Evolutionary conservation across 345 rosid species (phyloP), one percentile per base, ranked within the genome.

Genomic region (Citrus glauca): DNA sequence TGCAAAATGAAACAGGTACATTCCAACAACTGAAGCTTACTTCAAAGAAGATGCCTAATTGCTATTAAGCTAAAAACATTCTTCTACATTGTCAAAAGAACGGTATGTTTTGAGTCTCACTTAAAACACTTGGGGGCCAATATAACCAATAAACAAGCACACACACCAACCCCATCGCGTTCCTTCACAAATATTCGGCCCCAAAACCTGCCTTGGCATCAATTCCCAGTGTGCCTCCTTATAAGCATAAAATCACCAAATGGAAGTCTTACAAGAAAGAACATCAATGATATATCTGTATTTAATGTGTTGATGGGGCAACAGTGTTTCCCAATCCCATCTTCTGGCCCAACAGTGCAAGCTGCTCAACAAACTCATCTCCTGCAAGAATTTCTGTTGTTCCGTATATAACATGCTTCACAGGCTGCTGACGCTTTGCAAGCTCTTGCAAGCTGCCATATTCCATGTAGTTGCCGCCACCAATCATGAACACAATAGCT

Each of bases 401-500:
- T 75, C 99, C 99, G 62, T 97, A 97, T 1, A 97, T 88, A 50
- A 97, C 86, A 69, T 94, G 95, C 79, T 90, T 97, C 56, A 84
- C 87, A 7, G 98, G 95, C 84, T 90, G 97, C 87, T 96, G 98
- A 17, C 74, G 90, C 83, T 85, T 91, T 10, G 91, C 89, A 77
- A 92, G 91, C 83, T 94, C 99, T 82, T 94, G 97, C 88, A 97
- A 93, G 84, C 98, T 88, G 17, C 97, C 98, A 80, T 91, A 91
- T 84, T 97, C 99, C 74, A 93, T 90, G 55, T 91, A 97, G 85
- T 94, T 97, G 28, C 99, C 99, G 63, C 98, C 98, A 63, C 99
- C 99, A 8, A 96, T 85, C 99, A 96, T 92, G 83, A 96, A 96
- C 33, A 94, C 99, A 68, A 94, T 87, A 37, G 98, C 99, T 86